phyloP scores from a whole-genome alignment of 129 eudicot genomes.

The Flaveria brownii region DNA sequence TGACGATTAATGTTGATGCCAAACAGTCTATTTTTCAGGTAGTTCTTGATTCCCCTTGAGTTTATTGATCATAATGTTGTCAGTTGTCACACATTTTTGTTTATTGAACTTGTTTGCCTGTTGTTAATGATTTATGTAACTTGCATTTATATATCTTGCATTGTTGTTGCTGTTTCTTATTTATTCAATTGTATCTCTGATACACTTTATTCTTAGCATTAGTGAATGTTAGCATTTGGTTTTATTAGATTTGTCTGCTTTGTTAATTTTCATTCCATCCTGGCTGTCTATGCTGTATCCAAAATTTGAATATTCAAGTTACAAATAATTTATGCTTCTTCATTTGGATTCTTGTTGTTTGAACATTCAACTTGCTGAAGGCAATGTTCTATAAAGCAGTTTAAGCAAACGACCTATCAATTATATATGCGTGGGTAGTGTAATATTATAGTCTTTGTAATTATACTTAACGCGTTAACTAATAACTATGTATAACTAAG shows the following conservation, averaged over 20 bases:
- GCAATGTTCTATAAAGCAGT: not conserved
- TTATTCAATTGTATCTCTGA: not conserved
- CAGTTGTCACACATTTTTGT: not conserved
- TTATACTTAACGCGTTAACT: not conserved
- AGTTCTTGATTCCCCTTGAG: not conserved
- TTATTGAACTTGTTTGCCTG: not conserved
- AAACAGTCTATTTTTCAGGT: constrained; percentile 60
- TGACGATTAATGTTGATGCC: constrained; percentile 44
- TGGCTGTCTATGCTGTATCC: not conserved
- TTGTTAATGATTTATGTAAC: not conserved
- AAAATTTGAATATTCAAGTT: not conserved
- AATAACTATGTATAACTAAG: no score
- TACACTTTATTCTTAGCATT: not conserved
- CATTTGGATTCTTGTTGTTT: not conserved
- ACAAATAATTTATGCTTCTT: not conserved
- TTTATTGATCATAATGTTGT: not conserved
- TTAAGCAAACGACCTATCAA: not conserved
- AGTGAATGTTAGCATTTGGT: constrained; percentile 7
- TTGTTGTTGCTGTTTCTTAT: not conserved
- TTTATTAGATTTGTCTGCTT: not conserved
- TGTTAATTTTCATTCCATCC: not conserved
- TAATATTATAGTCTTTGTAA: not conserved
- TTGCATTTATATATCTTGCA: constrained; percentile 2
- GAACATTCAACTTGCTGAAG: not conserved
- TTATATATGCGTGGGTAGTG: not conserved